Conservation (phyloP, 176 grass and related monocot genomes). For the Eragrostis nindensis region DNA sequence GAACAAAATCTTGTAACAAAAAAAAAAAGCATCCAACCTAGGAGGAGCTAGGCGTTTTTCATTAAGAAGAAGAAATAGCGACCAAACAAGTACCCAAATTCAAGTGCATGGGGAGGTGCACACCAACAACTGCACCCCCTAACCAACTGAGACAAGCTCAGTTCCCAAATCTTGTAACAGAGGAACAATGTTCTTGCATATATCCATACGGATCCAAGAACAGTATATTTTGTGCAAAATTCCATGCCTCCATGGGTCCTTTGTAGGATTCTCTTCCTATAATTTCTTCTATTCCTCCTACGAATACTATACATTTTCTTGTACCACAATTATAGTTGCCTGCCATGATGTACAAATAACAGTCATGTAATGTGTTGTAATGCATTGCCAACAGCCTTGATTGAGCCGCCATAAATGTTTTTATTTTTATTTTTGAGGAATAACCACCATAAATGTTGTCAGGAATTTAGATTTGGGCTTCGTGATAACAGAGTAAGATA, state of each 20-base stretch:
- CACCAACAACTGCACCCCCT: too few species aligned
- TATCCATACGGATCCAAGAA: background rate
- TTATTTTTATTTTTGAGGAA: too few species aligned
- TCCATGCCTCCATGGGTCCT: background rate
- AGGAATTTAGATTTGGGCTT: background rate
- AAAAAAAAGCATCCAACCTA: too few species aligned
- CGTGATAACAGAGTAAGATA: conserved; percentile 1
- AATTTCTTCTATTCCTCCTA: background rate
- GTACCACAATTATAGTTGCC: background rate
- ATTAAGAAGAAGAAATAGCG: too few species aligned
- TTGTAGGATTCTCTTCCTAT: background rate
- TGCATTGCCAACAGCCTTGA: background rate
- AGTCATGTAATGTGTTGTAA: background rate
- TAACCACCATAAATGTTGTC: background rate
- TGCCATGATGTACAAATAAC: background rate
- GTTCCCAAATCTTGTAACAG: conserved; percentile 8
- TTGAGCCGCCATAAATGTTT: background rate
- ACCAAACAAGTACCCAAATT: too few species aligned
- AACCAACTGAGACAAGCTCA: too few species aligned
- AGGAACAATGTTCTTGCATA: background rate
- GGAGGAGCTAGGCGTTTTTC: too few species aligned
- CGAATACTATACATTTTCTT: background rate
- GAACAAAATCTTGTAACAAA: too few species aligned
- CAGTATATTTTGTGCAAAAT: background rate
- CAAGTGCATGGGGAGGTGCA: too few species aligned